phyloP scores from a whole-genome alignment of 2,329 filamentous ascomycete species.

The Triangularia setosa region DNA sequence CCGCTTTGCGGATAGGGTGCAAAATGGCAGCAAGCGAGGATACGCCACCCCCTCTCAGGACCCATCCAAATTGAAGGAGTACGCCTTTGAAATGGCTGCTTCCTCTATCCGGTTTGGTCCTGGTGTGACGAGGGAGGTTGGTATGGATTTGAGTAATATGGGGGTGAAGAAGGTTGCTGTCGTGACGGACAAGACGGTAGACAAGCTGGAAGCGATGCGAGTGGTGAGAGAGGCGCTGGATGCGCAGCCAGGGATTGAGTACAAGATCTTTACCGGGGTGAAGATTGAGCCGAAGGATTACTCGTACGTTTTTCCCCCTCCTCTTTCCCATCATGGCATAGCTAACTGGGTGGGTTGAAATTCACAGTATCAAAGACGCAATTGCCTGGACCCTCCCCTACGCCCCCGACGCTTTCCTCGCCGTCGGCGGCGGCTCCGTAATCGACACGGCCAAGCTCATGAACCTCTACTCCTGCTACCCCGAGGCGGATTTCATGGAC shows the following conservation, averaged over 20 bases:
- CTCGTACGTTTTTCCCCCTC: slow-evolving; percentile 53
- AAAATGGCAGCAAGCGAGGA: slow-evolving; percentile 35
- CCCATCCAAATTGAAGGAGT: slow-evolving; percentile 75
- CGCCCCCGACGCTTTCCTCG: slow-evolving; percentile 81
- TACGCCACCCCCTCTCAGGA: slow-evolving; percentile 72
- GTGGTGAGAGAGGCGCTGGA: slow-evolving; percentile 79
- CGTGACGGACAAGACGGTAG: slow-evolving; percentile 82
- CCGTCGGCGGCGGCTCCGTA: slow-evolving; percentile 87
- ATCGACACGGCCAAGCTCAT: slow-evolving; percentile 98
- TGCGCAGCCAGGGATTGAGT: slow-evolving; percentile 60
- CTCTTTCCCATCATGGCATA: neutral
- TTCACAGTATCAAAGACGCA: slow-evolving; percentile 71
- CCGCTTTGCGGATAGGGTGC: neutral
- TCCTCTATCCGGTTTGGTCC: slow-evolving; percentile 92
- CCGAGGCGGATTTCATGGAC: slow-evolving; percentile 90
- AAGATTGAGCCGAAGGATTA: slow-evolving; percentile 92
- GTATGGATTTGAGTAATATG: slow-evolving; percentile 96
- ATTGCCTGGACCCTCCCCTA: slow-evolving; percentile 82
- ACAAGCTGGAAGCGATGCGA: slow-evolving; percentile 81
- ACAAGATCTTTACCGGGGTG: slow-evolving; percentile 75
- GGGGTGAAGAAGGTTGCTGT: slow-evolving; percentile 83
- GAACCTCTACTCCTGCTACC: slow-evolving; percentile 91
- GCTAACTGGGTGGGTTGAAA: neutral
- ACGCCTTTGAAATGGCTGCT: slow-evolving; percentile 98
- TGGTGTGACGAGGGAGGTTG: slow-evolving; percentile 90